Percentiles rank a stretch among this genome's conserved stretches.
These are phyloP conservation scores for Pseudofabraea citricarpa DNA, from an alignment of 2,329 filamentous ascomycete genomes.

Conservation along the genomic window DNA sequence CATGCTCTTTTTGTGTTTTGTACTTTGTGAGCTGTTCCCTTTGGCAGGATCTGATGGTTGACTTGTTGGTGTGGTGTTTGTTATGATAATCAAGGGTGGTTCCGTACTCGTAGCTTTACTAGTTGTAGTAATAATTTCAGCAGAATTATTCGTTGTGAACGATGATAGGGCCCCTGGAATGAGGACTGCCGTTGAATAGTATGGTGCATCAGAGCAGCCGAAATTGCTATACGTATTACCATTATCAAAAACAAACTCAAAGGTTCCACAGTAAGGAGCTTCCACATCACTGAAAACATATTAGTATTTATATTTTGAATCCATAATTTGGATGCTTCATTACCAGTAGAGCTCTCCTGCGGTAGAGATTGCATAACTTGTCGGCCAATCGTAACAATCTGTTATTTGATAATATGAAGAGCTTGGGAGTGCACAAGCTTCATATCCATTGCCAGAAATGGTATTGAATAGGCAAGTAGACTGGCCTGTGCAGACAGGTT, in stretches of 20 bases:
- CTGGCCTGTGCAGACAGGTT: not conserved
- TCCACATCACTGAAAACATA: not conserved
- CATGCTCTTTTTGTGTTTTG: too few relatives aligned
- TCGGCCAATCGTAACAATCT: not conserved
- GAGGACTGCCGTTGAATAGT: not conserved
- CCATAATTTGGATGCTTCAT: not conserved
- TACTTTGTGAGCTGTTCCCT: not conserved
- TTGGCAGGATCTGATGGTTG: not conserved
- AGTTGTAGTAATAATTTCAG: not conserved
- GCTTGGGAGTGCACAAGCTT: constrained; percentile 2
- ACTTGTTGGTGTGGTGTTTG: not conserved
- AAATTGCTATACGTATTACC: constrained; percentile 1
- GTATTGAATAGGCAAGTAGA: constrained; percentile 1
- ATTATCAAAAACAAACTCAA: constrained; percentile 3
- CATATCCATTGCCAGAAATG: constrained; percentile 1
- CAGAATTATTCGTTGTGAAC: not conserved
- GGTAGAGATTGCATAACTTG: not conserved
- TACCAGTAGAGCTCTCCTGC: constrained; percentile 3
- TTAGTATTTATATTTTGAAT: not conserved
- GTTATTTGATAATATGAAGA: constrained; percentile 1
- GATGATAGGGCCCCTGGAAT: not conserved
- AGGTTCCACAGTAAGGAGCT: constrained; percentile 1
- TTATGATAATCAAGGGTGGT: not conserved
- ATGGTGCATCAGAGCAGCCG: constrained; percentile 2
- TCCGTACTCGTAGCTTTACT: not conserved